These are phyloP conservation scores for Pythium angustatum DNA, from an alignment of 352 stramenopile species.

Conservation along the genomic window DNA sequence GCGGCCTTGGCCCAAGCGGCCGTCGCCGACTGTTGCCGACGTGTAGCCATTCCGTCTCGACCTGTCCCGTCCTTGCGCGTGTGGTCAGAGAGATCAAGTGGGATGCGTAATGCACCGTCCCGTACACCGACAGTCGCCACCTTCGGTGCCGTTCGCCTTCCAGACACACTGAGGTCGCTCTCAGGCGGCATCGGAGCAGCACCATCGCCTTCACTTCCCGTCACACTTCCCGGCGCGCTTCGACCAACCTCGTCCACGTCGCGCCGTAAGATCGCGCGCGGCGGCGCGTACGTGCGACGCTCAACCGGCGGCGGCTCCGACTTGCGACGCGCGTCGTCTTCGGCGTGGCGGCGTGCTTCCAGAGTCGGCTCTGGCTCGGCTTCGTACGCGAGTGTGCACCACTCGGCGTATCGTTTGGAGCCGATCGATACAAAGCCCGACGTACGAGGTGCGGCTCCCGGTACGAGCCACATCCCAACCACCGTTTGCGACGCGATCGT, in stretches of 20 bases:
- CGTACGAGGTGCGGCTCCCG: background rate
- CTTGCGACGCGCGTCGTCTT: background rate
- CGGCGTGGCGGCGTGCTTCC: conserved; percentile 2
- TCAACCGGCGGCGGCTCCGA: conserved; percentile 6
- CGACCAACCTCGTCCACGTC: background rate
- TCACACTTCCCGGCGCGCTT: background rate
- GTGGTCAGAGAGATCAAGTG: conserved; percentile 3
- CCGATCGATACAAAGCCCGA: conserved; percentile 12
- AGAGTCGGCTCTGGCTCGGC: conserved; percentile 1
- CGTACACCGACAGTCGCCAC: conserved; percentile 6
- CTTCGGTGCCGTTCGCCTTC: no score
- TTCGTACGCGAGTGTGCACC: conserved; percentile 19
- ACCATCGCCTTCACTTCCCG: background rate
- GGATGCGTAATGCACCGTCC: background rate
- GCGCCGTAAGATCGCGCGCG: conserved; percentile 5
- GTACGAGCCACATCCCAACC: conserved; percentile 9
- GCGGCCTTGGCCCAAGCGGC: background rate
- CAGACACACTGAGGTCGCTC: no score
- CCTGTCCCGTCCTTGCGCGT: background rate
- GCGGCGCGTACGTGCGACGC: background rate
- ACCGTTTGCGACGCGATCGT: background rate
- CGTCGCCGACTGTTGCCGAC: background rate
- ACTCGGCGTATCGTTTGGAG: conserved; percentile 11
- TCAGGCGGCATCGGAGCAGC: no score
- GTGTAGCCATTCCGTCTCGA: background rate